These are phyloP conservation scores for Pezicula radicicola DNA, from an alignment of 2,329 filamentous ascomycete genomes.

Conservation along the genomic window DNA sequence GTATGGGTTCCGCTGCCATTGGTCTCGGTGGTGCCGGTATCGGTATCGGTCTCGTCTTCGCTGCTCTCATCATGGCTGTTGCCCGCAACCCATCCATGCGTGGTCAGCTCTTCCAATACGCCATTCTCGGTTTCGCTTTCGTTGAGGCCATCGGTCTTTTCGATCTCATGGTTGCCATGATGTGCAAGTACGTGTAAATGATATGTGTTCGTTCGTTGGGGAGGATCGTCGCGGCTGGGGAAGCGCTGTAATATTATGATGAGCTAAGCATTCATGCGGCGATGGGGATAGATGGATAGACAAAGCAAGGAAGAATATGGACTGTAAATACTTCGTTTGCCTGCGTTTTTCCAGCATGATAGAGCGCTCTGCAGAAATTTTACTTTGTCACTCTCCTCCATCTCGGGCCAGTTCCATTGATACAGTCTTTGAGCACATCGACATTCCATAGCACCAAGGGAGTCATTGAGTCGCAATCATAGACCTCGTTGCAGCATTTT, in stretches of 20 bases:
- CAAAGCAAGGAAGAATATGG: neutral
- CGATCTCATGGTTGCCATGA: constrained; percentile 89
- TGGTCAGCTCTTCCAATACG: constrained; percentile 94
- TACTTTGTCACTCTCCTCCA: neutral
- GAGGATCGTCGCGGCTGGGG: neutral
- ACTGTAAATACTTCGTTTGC: neutral
- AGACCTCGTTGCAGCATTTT: no score
- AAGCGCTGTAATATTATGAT: constrained; percentile 1
- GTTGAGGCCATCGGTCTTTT: constrained; percentile 89
- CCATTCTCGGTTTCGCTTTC: constrained; percentile 94
- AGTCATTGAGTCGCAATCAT: no score
- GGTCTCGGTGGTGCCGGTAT: constrained; percentile 92
- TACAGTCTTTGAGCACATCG: no score
- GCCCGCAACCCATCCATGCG: constrained; percentile 93
- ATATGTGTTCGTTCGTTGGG: neutral
- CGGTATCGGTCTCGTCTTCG: constrained; percentile 94
- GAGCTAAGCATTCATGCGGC: neutral
- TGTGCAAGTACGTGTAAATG: constrained; percentile 74
- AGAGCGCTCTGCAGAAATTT: constrained; percentile 1
- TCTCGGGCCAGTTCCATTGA: no score
- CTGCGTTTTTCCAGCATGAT: neutral
- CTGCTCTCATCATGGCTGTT: constrained; percentile 82
- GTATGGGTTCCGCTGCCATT: constrained; percentile 86
- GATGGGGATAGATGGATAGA: neutral
- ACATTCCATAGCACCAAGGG: no score